Base-by-base conservation (phyloP, 2,329 filamentous ascomycete species). In the Pestalotiopsis sp. region DNA sequence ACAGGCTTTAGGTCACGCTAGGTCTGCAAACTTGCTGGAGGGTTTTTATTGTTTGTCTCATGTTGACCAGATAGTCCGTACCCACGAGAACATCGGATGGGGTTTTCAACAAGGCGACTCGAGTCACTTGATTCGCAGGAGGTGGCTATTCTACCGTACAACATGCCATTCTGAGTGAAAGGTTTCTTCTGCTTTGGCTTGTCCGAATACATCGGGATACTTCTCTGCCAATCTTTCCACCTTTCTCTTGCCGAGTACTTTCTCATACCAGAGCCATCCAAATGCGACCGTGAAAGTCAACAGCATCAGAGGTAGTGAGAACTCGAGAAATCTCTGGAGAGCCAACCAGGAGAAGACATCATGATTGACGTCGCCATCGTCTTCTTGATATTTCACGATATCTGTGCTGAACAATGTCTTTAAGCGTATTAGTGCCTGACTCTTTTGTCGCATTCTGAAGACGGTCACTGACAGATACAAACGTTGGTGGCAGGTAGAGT, bases 391-490 rank as follows among this genome's bases (percentile, higher is more conserved):
- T 27, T 58, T 66, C 49, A 66, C 45, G 20, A 66, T 40, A 49
- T 66, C 64, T 5, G 64, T 66, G 27, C 64, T 57, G 25, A 66
- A 66, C 11, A 66, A 36, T 4, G 64, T 66, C 64, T 59, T 12
- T 9, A 6, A 11, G n/a, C 25, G 25, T 25, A 4, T 25, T 25
- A 25, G 25, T 25, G 25, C 3, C 25, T 25, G 25, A 4, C 3
- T 25, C 25, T n/a, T 25, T 25, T 25, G 25, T 25, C 25, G 25
- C 25, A n/a, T n/a, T n/a, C n/a, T n/a, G n/a, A n/a, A n/a, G n/a
- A n/a, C n/a, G n/a, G n/a, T n/a, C n/a, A n/a, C n/a, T n/a, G n/a
- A 59, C 57, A 3, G 45, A 66, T 1, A 66, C 64, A 23, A 66
- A 66, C 2, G 64, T 66, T 7, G 64, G 41, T 7, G 64, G 64